These are phyloP conservation scores for Gnomoniopsis smithogilvyi DNA, from an alignment of 2,329 filamentous ascomycete genomes.

Conservation along the genomic window DNA sequence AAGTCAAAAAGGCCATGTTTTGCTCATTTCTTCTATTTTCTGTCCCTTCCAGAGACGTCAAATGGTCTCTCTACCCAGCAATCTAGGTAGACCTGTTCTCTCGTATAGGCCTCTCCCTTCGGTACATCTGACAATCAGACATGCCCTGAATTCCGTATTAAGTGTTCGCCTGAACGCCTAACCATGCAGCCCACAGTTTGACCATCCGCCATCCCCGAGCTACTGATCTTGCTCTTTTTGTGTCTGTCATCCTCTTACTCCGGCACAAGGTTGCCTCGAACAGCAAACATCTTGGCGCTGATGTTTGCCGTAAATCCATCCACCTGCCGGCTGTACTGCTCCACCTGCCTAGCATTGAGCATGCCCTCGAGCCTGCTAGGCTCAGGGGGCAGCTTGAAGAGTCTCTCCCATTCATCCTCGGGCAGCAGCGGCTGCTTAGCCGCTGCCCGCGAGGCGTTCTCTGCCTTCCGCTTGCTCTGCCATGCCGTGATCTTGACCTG, in stretches of 20 bases:
- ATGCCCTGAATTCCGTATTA: background rate
- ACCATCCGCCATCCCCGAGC: background rate
- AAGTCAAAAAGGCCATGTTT: background rate
- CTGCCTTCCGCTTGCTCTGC: conserved; percentile 94
- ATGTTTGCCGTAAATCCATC: conserved; percentile 92
- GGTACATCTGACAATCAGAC: background rate
- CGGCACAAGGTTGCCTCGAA: conserved; percentile 67
- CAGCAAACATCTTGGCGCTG: conserved; percentile 96
- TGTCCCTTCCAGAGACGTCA: background rate
- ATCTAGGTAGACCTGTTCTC: background rate
- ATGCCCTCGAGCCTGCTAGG: conserved; percentile 90
- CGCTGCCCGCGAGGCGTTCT: conserved; percentile 80
- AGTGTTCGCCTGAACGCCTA: conserved; percentile 13
- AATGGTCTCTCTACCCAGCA: background rate
- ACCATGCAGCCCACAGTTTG: conserved; percentile 12
- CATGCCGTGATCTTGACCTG: conserved; percentile 95
- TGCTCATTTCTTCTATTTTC: background rate
- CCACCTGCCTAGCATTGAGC: conserved; percentile 92
- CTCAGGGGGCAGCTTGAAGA: conserved; percentile 97
- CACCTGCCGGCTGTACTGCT: conserved; percentile 96
- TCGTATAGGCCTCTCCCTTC: background rate
- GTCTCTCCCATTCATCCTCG: conserved; percentile 96
- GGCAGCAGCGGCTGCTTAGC: conserved; percentile 87
- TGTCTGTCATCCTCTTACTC: conserved; percentile 34
- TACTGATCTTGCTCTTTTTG: background rate